Conservation (phyloP, 179 eudicot species). For the Corrigiola litoralis region DNA sequence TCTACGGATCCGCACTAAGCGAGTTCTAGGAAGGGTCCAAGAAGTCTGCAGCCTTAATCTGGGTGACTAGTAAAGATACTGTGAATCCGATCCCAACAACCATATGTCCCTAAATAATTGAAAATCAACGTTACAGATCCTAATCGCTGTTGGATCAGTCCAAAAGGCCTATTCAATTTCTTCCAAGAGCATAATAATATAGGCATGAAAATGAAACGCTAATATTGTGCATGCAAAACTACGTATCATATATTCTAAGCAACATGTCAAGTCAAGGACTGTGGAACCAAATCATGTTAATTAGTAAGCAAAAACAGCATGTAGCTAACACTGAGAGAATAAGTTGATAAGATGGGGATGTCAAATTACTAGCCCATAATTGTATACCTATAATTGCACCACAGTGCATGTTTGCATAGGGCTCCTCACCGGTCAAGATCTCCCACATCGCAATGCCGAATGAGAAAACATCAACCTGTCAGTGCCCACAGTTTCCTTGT, state of each 20-base stretch:
- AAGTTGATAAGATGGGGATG: neutral
- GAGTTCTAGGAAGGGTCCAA: too few relatives aligned
- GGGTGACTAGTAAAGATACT: too few relatives aligned
- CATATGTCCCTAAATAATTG: too few relatives aligned
- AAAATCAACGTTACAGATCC: neutral
- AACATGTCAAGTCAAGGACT: neutral
- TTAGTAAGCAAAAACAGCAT: neutral
- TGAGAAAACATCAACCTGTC: conserved; percentile 97
- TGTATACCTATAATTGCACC: conserved; percentile 89
- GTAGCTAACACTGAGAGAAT: neutral
- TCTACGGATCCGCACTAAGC: too few relatives aligned
- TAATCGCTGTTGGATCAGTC: neutral
- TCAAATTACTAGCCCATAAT: neutral
- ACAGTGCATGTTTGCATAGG: conserved; percentile 95
- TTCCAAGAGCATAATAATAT: neutral
- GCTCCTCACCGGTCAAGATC: conserved; percentile 91
- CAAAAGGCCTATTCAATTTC: neutral
- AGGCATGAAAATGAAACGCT: neutral
- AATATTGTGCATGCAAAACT: neutral
- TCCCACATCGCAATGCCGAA: conserved; percentile 97
- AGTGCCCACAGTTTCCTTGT: conserved; percentile 16
- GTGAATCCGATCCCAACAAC: too few relatives aligned
- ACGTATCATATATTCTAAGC: neutral
- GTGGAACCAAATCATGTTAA: neutral
- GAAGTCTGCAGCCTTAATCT: too few relatives aligned